Base-by-base conservation (phyloP, 768 basidiomycete genomes). In the Leucocoprinus sp. region DNA sequence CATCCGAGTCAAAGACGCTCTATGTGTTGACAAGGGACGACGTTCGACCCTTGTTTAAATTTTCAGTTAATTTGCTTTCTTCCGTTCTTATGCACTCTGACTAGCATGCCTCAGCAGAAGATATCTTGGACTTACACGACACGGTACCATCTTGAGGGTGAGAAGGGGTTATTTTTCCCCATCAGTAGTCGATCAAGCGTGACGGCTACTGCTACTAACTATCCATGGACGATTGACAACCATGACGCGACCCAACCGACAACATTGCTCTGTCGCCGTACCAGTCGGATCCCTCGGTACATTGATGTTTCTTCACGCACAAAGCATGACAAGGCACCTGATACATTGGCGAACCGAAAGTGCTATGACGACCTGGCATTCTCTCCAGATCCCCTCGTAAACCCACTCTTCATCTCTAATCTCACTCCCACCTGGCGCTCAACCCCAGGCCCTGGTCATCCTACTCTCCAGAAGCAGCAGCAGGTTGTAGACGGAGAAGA, bases 281-380 rank as follows among this genome's bases (percentile, higher is more conserved):
- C 15, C 46, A 35, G 26, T 22, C 22, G 36, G 31, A 23, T 24
- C 21, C 35, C 35, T 9, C 24, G 27, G 36, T 45, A 17, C 43
- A 45, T 45, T 34, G 34, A 35, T 39, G 21, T 18, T 23, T 23
- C 14, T 9, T 33, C 23, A 11, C 29, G 14, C 7, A 5, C 37
- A 17, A 44, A 44, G 7, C 14, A 18, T 8, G 21, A 27, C 1
- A n/a, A 22, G 34, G 28, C 19, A 26, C 38, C 40, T 22, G 36
- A 44, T 51, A 57, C 48, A 39, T 35, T 19, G 50, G 55, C 34
- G 43, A 57, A 61, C 54, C n/a, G n/a, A n/a, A 40, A 19, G 49
- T 55, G 29, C 3, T 65, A 68, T 42, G 66, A 74, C 54, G 75
- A 76, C 53, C 78, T 76, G 40, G 78, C 78, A 0, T 80, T 80